A percentile compares a stretch with the other conserved stretches of the same genome.
These are phyloP conservation scores for Xanthoconium stramineum DNA, from an alignment of 768 basidiomycete genomes.

Conservation along the genomic window DNA sequence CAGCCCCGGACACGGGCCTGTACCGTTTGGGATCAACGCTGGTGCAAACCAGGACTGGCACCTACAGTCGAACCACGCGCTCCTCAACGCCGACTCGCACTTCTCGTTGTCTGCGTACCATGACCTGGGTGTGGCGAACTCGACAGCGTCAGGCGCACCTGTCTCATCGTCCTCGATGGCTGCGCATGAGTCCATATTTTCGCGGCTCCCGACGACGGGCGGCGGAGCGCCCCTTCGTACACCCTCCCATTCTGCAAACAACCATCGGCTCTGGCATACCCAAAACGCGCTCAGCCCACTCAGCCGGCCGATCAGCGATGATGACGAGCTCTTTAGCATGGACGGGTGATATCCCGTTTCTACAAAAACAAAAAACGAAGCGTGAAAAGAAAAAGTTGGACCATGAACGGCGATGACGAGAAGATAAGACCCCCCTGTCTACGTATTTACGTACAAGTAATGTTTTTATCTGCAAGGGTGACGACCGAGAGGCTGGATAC, in stretches of 20 bases:
- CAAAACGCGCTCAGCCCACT: conserved; percentile 53
- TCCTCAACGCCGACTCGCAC: conserved; percentile 18
- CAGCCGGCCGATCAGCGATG: conserved; percentile 55
- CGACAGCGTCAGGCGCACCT: conserved; percentile 5
- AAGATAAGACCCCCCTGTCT: neutral
- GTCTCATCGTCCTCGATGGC: conserved; percentile 21
- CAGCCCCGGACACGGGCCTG: conserved; percentile 30
- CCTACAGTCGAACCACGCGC: conserved; percentile 22
- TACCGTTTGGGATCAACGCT: conserved; percentile 31
- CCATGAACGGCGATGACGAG: conserved; percentile 5
- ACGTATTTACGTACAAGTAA: conserved; percentile 30
- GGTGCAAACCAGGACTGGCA: conserved; percentile 30
- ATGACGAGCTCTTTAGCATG: conserved; percentile 74
- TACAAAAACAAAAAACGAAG: neutral
- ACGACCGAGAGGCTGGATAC: conserved; percentile 28
- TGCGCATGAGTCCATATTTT: conserved; percentile 51
- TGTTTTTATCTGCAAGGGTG: conserved; percentile 24
- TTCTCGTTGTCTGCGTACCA: conserved; percentile 26
- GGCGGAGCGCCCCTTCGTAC: conserved; percentile 24
- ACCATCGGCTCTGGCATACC: conserved; percentile 34
- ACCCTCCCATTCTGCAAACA: conserved; percentile 22
- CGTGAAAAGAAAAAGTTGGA: conserved; percentile 1
- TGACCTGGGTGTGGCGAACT: conserved; percentile 7
- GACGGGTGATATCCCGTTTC: conserved; percentile 38
- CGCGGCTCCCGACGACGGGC: conserved; percentile 36